A percentile compares a stretch with the other conserved stretches of the same genome.
phyloP scores from a whole-genome alignment of 2,329 filamentous ascomycete species.

The Epichloe coenophiala region DNA sequence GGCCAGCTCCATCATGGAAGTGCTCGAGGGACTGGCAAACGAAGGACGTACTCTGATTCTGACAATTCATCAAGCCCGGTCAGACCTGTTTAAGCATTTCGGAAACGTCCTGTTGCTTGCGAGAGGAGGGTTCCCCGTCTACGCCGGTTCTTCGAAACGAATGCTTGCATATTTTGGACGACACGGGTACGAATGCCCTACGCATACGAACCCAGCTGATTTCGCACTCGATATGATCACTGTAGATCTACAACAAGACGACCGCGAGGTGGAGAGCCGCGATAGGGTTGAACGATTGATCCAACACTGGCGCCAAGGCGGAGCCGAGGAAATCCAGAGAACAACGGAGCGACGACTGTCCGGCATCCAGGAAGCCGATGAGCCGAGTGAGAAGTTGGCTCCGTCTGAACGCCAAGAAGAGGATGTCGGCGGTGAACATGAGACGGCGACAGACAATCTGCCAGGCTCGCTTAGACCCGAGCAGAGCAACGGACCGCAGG shows the following conservation, averaged over 20 bases:
- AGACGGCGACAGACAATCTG: neutral
- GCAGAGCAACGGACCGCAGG: constrained; percentile 5
- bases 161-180: constrained; percentile 53
- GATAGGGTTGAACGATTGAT: constrained; percentile 49
- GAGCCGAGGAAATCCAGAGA: constrained; percentile 6
- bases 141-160: constrained; percentile 45
- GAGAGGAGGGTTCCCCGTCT: constrained; percentile 54
- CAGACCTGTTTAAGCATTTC: constrained; percentile 58
- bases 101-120: constrained; percentile 59
- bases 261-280: constrained; percentile 47
- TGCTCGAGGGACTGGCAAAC: constrained; percentile 54
- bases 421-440: neutral
- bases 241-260: constrained; percentile 54
- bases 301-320: constrained; percentile 34
- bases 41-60: constrained; percentile 63
- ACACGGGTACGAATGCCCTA: constrained; percentile 51
- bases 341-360: constrained; percentile 10
- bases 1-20: constrained; percentile 62
- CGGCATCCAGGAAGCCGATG: constrained; percentile 17
- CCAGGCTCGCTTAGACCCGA: neutral
- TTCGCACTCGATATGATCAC: constrained; percentile 68
- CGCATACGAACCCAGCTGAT: constrained; percentile 62
- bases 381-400: constrained; percentile 9
- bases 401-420: neutral
- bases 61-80: constrained; percentile 68